Conservation (phyloP, 768 basidiomycete genomes). For the Agaricus subrufescens region DNA sequence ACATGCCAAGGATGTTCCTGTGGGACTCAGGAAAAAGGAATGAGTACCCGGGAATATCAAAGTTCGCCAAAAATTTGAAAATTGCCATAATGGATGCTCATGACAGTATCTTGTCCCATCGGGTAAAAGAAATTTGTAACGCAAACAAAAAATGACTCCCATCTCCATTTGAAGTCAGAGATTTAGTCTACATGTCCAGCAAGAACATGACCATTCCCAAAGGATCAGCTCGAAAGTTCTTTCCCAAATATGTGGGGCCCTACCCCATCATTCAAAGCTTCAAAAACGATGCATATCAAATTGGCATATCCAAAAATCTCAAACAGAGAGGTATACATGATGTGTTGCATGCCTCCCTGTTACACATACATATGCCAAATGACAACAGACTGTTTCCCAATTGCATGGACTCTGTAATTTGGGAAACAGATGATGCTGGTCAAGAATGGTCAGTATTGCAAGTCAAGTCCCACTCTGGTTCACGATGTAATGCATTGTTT, state of each 20-base stretch:
- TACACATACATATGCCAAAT: no score
- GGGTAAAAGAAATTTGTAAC: conserved; percentile 19
- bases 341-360: no score
- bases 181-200: conserved; percentile 11
- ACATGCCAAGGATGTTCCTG: conserved; percentile 16
- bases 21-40: conserved; percentile 9
- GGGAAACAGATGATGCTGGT: no score
- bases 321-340: no score
- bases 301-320: no score
- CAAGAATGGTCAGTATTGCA: no score
- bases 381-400: no score
- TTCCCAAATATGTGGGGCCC: background rate
- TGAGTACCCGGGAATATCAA: conserved; percentile 17
- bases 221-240: background rate
- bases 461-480: no score
- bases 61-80: conserved; percentile 16
- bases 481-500: no score
- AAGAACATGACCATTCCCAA: conserved; percentile 5
- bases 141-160: conserved; percentile 18
- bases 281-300: no score
- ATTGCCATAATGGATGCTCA: conserved; percentile 27
- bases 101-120: conserved; percentile 24
- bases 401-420: no score
- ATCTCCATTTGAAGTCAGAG: background rate
- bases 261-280: background rate